Percentiles rank a stretch among this genome's conserved stretches.
Conservation (phyloP, 1,139 yeast species). For the Maudiozyma humilis region DNA sequence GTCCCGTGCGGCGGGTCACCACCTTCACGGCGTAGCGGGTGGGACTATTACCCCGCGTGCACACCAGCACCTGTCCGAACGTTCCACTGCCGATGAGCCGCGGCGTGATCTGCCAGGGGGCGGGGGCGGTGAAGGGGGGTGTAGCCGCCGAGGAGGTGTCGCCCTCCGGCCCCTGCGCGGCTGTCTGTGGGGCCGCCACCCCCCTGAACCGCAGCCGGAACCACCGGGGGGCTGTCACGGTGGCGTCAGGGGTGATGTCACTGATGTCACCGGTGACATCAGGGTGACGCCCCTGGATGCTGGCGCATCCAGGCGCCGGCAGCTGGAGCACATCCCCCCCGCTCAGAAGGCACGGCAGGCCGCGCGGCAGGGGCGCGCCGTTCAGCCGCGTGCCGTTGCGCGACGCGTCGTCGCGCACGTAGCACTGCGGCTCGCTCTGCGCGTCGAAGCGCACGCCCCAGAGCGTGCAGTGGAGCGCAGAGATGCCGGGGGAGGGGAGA, state of each 20-base stretch:
- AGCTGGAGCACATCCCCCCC: neutral
- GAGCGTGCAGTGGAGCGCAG: conserved; percentile 39
- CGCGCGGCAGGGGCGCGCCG: conserved; percentile 31
- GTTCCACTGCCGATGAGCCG: conserved; percentile 51
- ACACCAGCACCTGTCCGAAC: conserved; percentile 44
- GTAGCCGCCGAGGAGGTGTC: neutral
- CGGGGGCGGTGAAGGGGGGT: neutral
- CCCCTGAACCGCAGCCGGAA: too few species aligned
- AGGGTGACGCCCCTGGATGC: too few species aligned
- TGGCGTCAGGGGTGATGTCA: too few species aligned
- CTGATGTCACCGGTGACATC: too few species aligned
- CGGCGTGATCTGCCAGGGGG: conserved; percentile 38
- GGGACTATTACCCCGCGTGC: neutral
- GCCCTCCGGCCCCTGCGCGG: too few species aligned
- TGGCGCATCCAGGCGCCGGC: too few species aligned
- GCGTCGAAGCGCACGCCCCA: conserved; percentile 49
- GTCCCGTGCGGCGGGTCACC: neutral
- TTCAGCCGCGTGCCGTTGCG: conserved; percentile 48
- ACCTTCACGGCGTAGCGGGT: neutral
- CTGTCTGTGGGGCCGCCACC: too few species aligned
- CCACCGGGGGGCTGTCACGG: too few species aligned
- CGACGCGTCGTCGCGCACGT: conserved; percentile 53
- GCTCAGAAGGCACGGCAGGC: conserved; percentile 7
- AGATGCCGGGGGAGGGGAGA: conserved; percentile 29
- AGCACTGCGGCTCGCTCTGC: conserved; percentile 40